phyloP scores from a whole-genome alignment of 2,329 filamentous ascomycete species.

The Calonectria pseudoreteaudii region DNA sequence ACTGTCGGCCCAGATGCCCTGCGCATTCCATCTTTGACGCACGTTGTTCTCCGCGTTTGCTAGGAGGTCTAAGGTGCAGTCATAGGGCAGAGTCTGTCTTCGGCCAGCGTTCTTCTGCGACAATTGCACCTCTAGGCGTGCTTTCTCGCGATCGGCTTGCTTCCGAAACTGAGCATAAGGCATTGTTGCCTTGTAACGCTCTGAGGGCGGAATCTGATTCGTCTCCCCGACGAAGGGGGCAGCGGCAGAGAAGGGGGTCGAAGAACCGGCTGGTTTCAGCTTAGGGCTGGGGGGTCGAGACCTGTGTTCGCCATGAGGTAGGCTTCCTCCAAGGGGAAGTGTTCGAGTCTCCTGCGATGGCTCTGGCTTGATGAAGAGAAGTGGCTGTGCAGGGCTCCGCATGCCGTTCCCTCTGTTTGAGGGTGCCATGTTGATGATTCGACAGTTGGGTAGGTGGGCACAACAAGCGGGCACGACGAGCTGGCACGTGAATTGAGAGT shows the following conservation, averaged over 20 bases:
- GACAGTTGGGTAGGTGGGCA: not conserved
- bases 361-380: not conserved
- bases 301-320: not conserved
- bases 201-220: not conserved
- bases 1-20: not conserved
- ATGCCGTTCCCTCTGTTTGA: not conserved
- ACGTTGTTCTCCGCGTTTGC: not conserved
- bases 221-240: not conserved
- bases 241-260: not conserved
- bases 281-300: no score
- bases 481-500: no score
- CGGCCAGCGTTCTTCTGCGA: not conserved
- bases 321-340: not conserved
- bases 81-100: not conserved
- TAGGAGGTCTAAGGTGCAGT: not conserved
- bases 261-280: not conserved
- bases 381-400: not conserved
- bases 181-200: not conserved
- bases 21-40: not conserved
- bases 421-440: not conserved
- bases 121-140: not conserved
- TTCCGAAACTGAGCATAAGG: not conserved
- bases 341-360: not conserved
- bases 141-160: not conserved
- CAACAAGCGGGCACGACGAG: no score